Evolutionary conservation across 768 basidiomycete species (phyloP).

Genomic region (Scleroderma citrinum): DNA sequence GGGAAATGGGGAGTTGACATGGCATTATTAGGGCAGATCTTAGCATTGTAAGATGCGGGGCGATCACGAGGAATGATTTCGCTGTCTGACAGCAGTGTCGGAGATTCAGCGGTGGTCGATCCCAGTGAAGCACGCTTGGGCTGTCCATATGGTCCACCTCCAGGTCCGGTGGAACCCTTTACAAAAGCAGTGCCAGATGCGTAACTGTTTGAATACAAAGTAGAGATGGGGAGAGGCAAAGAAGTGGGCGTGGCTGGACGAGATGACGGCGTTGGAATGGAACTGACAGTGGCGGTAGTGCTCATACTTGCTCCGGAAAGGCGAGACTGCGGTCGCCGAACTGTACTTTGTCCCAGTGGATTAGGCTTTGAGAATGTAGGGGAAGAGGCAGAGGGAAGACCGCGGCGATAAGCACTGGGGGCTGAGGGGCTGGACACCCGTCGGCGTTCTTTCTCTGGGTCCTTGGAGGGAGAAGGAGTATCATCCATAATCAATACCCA

Average conservation of each 20-base stretch:
- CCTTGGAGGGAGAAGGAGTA: slow-evolving; percentile 63
- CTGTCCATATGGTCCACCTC: slow-evolving; percentile 35
- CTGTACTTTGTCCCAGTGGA: slow-evolving; percentile 37
- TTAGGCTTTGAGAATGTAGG: slow-evolving; percentile 40
- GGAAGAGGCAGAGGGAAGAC: slow-evolving; percentile 40
- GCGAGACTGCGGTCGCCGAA: slow-evolving; percentile 65
- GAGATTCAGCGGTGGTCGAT: slow-evolving; percentile 31
- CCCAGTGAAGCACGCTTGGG: slow-evolving; percentile 62
- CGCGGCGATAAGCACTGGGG: slow-evolving; percentile 47
- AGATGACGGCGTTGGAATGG: slow-evolving; percentile 60
- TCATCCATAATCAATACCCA: slow-evolving; percentile 92
- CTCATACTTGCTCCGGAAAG: slow-evolving; percentile 58
- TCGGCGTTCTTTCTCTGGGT: slow-evolving; percentile 49
- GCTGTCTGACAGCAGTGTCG: slow-evolving; percentile 21
- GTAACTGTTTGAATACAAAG: slow-evolving; percentile 37
- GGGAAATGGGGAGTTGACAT: slow-evolving; percentile 42
- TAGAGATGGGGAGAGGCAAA: slow-evolving; percentile 59
- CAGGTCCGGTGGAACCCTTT: slow-evolving; percentile 57
- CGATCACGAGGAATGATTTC: slow-evolving; percentile 23
- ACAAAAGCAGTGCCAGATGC: slow-evolving; percentile 34
- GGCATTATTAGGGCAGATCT: slow-evolving; percentile 14
- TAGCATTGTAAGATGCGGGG: slow-evolving; percentile 22
- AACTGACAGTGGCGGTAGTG: slow-evolving; percentile 51
- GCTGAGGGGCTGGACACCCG: slow-evolving; percentile 59
- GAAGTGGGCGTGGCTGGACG: slow-evolving; percentile 75